Evolutionary conservation across 1,284 basidiomycete genomes (phyloP).

Genomic region (Phellinidium pouzarii): DNA sequence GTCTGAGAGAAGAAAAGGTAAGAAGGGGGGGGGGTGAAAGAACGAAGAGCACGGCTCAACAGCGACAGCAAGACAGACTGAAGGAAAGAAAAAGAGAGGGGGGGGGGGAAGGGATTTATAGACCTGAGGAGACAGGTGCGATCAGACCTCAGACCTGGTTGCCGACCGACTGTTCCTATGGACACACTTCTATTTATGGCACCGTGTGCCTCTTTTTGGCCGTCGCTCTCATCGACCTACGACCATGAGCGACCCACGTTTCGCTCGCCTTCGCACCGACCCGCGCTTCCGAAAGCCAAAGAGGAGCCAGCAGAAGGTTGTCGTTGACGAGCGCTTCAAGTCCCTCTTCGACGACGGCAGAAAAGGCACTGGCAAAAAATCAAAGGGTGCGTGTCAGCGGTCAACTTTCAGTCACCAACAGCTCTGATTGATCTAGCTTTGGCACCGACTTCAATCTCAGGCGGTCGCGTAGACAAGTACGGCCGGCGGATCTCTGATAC

Average conservation of each 20-base stretch:
- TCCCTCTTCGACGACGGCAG: constrained; percentile 53
- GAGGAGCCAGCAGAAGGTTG: constrained; percentile 76
- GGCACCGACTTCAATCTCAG: constrained; percentile 5
- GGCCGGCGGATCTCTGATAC: constrained; percentile 69
- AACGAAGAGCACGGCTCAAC: constrained; percentile 17
- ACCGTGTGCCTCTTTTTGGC: too few relatives aligned
- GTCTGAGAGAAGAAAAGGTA: constrained; percentile 22
- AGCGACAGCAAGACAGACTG: constrained; percentile 27
- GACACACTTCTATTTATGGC: too few relatives aligned
- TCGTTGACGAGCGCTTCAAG: constrained; percentile 94
- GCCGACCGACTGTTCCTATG: too few relatives aligned
- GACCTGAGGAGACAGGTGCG: constrained; percentile 11
- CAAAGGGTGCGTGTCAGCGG: constrained; percentile 31
- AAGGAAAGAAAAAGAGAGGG: constrained; percentile 22
- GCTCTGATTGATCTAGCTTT: constrained; percentile 3
- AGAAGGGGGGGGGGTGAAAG: constrained; percentile 20
- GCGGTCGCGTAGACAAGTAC: constrained; percentile 85
- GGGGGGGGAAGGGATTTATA: constrained; percentile 20
- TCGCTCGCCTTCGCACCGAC: constrained; percentile 83
- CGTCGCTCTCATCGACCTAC: background rate
- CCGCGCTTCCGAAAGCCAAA: constrained; percentile 87
- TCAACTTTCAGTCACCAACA: constrained; percentile 13
- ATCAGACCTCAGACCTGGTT: too few relatives aligned
- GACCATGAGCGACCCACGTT: constrained; percentile 76
- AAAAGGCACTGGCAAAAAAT: constrained; percentile 34